Percentiles rank a stretch among this genome's conserved stretches.
phyloP scores from a whole-genome alignment of 2,329 filamentous ascomycete genomes.

The Penicillium vulpinum region DNA sequence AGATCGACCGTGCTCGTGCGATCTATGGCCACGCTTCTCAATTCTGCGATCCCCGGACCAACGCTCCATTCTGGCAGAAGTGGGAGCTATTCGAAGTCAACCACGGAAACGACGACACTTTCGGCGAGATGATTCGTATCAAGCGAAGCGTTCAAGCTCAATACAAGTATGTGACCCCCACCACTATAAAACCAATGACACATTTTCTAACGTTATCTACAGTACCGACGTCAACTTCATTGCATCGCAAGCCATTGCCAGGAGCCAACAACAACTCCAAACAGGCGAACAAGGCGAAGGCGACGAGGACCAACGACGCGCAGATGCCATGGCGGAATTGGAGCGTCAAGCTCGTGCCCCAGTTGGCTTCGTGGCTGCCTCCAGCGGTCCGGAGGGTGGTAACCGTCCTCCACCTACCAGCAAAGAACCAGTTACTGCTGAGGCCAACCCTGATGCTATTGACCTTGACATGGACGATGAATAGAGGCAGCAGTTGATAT shows the following conservation, averaged over 20 bases:
- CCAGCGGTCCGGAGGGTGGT: slow-evolving; percentile 67
- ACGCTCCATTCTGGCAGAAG: slow-evolving; percentile 87
- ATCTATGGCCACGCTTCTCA: slow-evolving; percentile 97
- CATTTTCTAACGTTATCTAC: slow-evolving; percentile 36
- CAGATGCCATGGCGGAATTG: slow-evolving; percentile 84
- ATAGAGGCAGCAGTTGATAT: slow-evolving; percentile 15
- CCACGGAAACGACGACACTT: slow-evolving; percentile 98
- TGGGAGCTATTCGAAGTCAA: slow-evolving; percentile 98
- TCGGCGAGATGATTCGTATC: slow-evolving; percentile 98
- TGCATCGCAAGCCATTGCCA: slow-evolving; percentile 87
- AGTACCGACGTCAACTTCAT: slow-evolving; percentile 97
- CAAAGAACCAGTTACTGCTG: slow-evolving; percentile 38
- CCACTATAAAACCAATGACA: background rate
- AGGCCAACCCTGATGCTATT: slow-evolving; percentile 81
- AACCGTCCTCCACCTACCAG: slow-evolving; percentile 48
- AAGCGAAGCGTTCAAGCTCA: slow-evolving; percentile 96
- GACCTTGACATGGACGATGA: slow-evolving; percentile 61
- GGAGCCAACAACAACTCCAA: slow-evolving; percentile 63
- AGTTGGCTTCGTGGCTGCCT: slow-evolving; percentile 86
- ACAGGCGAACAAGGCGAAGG: slow-evolving; percentile 36
- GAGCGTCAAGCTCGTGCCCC: slow-evolving; percentile 87
- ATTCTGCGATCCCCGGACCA: slow-evolving; percentile 92
- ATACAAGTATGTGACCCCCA: slow-evolving; percentile 68
- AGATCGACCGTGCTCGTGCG: slow-evolving; percentile 90
- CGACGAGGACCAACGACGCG: slow-evolving; percentile 50